Evolutionary conservation across 2,329 filamentous ascomycete species (phyloP).

Genomic region (Fusarium beomiforme): DNA sequence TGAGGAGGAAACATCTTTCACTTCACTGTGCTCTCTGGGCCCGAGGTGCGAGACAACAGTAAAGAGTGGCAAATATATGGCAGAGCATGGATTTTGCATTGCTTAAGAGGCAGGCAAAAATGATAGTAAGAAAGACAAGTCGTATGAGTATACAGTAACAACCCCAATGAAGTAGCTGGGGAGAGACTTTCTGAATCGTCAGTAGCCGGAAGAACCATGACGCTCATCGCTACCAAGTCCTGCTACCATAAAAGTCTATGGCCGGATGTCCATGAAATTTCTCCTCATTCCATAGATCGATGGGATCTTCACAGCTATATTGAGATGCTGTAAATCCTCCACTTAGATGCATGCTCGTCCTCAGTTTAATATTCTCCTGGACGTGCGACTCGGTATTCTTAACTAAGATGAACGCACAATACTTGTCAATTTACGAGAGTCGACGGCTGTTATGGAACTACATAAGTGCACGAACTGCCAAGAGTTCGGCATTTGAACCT

Average conservation of each 20-base stretch:
- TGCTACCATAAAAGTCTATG: neutral
- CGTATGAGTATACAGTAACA: neutral
- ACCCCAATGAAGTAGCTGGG: neutral
- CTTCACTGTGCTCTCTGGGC: neutral
- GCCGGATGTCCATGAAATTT: neutral
- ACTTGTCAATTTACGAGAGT: neutral
- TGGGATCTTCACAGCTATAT: neutral
- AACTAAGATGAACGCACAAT: neutral
- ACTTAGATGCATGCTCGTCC: neutral
- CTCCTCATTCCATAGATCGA: neutral
- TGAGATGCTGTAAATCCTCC: neutral
- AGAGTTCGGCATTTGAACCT: conserved; percentile 20
- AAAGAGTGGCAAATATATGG: neutral
- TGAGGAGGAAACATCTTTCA: conserved; percentile 20
- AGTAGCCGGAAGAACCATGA: neutral
- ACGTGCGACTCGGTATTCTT: conserved; percentile 2
- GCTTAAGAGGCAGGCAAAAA: neutral
- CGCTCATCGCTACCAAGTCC: neutral
- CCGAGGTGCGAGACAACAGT: neutral
- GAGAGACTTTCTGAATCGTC: neutral
- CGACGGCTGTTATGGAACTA: neutral
- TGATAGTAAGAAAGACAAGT: neutral
- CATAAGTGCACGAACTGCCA: conserved; percentile 1
- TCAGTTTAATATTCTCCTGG: neutral
- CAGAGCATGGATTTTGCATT: neutral